Percentiles rank a stretch among this genome's conserved stretches.
Evolutionary conservation across 2,329 filamentous ascomycete species (phyloP).

Genomic region (Fusarium keratoplasticum): DNA sequence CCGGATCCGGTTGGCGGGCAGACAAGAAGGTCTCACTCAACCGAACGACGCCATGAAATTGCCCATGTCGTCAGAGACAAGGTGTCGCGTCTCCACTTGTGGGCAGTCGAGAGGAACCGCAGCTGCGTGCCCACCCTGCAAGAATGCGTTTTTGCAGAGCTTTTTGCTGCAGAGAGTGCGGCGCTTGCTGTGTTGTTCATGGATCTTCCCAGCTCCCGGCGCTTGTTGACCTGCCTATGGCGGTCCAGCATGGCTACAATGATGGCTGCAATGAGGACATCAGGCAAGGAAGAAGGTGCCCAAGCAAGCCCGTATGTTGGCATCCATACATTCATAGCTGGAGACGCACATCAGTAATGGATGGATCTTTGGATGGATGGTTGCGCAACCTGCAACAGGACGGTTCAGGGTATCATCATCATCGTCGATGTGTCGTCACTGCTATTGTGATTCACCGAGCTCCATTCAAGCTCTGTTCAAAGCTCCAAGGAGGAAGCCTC

Average conservation of each 20-base stretch:
- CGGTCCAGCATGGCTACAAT: background rate
- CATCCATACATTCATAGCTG: background rate
- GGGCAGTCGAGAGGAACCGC: conserved; percentile 26
- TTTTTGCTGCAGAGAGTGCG: background rate
- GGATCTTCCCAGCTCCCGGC: conserved; percentile 9
- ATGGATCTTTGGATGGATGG: background rate
- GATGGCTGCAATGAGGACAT: conserved; percentile 6
- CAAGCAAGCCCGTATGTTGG: background rate
- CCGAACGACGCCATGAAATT: conserved; percentile 28
- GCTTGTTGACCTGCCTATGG: background rate
- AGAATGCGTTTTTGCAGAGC: conserved; percentile 1
- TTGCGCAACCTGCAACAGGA: conserved; percentile 4
- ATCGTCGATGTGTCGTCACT: conserved; percentile 27
- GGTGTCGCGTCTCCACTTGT: conserved; percentile 25
- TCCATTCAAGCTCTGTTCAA: background rate
- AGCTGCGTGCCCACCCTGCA: conserved; percentile 31
- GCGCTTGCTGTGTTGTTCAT: conserved; percentile 8
- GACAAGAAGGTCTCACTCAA: conserved; percentile 6
- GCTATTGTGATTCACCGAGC: conserved; percentile 23
- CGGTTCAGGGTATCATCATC: conserved; percentile 12
- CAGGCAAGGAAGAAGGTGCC: background rate
- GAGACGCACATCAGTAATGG: background rate
- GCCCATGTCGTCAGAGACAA: conserved; percentile 35
- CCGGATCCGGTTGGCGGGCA: conserved; percentile 27
- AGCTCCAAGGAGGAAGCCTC: background rate